Base-by-base conservation (phyloP, 495 filamentous ascomycete genomes). In the Penicillium arizonense region DNA sequence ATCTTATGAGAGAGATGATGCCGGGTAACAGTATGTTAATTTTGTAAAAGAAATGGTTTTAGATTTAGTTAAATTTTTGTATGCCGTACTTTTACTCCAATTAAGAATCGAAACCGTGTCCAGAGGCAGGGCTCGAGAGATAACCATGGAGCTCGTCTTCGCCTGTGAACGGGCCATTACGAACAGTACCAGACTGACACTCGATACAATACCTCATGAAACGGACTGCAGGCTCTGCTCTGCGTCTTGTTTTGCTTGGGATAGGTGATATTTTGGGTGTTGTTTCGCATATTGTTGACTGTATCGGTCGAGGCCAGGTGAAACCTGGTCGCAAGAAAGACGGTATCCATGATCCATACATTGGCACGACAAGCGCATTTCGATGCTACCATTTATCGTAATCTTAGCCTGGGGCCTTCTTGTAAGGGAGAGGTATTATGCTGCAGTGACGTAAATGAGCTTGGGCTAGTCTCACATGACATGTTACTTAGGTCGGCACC, bases 171-270 rank as follows among this genome's bases (percentile, higher is more conserved):
- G 54, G 63, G 12, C n/a, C n/a, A n/a, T n/a, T n/a, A n/a, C n/a
- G 28, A 39, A 45, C 61, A 71, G 48, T 73, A 71, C 53, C 47
- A 67, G 41, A 44, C 24, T 20, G 63, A 70, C n/a, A 70, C 51
- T 42, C 45, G 36, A 21, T 54, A 47, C 16, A 72, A 24, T 2
- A 39, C 23, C 32, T 35, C 47, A 44, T 69, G 70, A 6, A 71
- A 3, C 20, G 68, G 3, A 23, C 60, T 67, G 51, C 59, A 50
- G 21, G 38, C 53, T 52, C 28, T 55, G 38, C 53, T 52, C 28
- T 55, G 23, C 45, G 36, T 28, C 16, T 34, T 13, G 18, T 4
- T 21, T 47, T 55, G 11, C 55, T 38, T 13, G 57, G 55, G 16
- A 41, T 0, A 33, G 21, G 11, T 6, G 61, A 57, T 18, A 58